Evolutionary conservation across 139 green algal genomes (phyloP).

Genomic region (Coccomyxa sp.): DNA sequence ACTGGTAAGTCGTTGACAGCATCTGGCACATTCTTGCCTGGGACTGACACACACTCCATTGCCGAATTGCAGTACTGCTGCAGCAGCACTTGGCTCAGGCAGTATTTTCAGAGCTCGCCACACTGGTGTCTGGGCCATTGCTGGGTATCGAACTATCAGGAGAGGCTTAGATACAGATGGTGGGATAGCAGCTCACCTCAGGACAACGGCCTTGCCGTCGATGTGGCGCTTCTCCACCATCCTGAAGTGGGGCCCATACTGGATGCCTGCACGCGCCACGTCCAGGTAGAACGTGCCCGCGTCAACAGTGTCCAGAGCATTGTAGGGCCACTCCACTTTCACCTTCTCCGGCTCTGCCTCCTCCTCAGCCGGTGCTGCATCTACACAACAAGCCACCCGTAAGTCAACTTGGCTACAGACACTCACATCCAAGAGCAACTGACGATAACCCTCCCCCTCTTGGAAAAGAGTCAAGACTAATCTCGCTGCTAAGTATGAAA

Average conservation of each 20-base stretch:
- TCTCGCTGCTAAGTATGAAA: no score
- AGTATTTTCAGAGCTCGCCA: not conserved
- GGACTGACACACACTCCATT: not conserved
- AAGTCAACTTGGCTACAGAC: not conserved
- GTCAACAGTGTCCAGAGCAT: not conserved
- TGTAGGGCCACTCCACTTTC: not conserved
- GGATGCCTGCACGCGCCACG: not conserved
- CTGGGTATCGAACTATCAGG: not conserved
- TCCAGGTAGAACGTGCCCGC: not conserved
- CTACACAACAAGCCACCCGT: no score
- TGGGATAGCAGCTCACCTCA: not conserved
- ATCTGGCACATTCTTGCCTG: not conserved
- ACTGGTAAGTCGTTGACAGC: no score
- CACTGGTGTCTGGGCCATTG: not conserved
- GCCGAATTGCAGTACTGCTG: no score
- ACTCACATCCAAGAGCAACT: no score
- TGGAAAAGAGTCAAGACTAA: no score
- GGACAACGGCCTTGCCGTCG: not conserved
- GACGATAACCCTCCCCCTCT: no score
- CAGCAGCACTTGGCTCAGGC: not conserved
- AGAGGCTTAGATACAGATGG: not conserved
- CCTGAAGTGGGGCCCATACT: constrained; percentile 6
- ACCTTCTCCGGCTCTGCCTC: not conserved
- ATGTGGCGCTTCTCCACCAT: constrained; percentile 3
- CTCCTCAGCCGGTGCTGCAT: not conserved